Conservation (phyloP, 2,329 filamentous ascomycete species). For the Xylariaceae sp. region DNA sequence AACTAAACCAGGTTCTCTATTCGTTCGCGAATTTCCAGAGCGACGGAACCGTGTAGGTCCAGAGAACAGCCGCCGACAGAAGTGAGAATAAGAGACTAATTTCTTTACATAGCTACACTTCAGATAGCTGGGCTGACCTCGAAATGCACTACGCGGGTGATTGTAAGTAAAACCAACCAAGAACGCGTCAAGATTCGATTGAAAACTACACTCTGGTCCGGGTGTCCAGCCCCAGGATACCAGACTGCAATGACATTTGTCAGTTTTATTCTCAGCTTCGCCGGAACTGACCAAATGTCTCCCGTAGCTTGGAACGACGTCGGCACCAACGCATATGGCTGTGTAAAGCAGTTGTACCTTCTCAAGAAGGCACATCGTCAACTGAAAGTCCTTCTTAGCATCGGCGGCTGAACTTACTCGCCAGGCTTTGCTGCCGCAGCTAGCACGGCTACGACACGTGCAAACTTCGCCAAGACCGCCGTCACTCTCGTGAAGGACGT, state of each 20-base stretch:
- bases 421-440: constrained; percentile 69
- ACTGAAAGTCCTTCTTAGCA: constrained; percentile 73
- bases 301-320: constrained; percentile 54
- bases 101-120: constrained; percentile 48
- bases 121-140: constrained; percentile 66
- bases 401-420: constrained; percentile 86
- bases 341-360: constrained; percentile 74
- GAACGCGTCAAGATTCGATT: no score
- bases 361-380: constrained; percentile 76
- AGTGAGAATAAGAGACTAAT: constrained; percentile 8
- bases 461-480: constrained; percentile 66
- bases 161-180: constrained; percentile 39
- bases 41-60: constrained; percentile 67
- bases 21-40: constrained; percentile 74
- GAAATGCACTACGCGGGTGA: constrained; percentile 73
- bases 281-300: constrained; percentile 14
- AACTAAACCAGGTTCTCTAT: constrained; percentile 76
- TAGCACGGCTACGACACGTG: constrained; percentile 59
- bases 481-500: constrained; percentile 70
- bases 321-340: constrained; percentile 75
- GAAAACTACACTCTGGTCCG: neutral
- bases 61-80: neutral
- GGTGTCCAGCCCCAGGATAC: no score
- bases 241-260: neutral
- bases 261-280: neutral